Percentiles rank a stretch among this genome's conserved stretches.
Evolutionary conservation across 805 yeast genomes (phyloP).

Genomic region (Saccharomyces cerevisiae): DNA sequence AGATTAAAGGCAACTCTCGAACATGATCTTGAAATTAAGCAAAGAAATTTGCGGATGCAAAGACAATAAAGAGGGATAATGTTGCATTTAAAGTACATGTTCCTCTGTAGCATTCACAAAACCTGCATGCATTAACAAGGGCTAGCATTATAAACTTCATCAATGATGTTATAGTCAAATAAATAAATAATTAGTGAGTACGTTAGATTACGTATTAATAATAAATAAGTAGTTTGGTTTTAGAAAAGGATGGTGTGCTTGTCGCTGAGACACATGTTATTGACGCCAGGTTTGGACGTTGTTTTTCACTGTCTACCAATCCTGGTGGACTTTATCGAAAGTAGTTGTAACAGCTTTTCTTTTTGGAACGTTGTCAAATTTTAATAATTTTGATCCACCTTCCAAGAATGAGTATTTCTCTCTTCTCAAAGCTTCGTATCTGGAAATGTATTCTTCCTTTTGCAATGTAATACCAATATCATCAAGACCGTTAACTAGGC

Average conservation of each 20-base stretch:
- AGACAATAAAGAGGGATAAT: background rate
- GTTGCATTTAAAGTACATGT: background rate
- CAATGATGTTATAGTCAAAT: background rate
- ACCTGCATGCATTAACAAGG: background rate
- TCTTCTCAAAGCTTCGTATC: conserved; percentile 71
- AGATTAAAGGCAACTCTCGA: conserved; percentile 34
- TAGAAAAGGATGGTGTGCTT: background rate
- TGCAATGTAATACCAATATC: conserved; percentile 93
- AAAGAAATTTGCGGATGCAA: background rate
- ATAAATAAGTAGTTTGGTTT: background rate
- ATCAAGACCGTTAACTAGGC: conserved; percentile 88
- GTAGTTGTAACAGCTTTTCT: conserved; percentile 4
- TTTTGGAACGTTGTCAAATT: conserved; percentile 12
- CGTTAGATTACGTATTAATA: background rate
- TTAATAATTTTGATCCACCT: conserved; percentile 66
- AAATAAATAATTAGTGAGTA: background rate
- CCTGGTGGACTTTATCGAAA: conserved; percentile 9
- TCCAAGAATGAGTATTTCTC: conserved; percentile 84
- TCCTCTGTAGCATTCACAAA: too few species aligned
- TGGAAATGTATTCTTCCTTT: conserved; percentile 66
- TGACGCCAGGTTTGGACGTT: background rate
- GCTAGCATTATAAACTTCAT: background rate
- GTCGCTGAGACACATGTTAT: background rate
- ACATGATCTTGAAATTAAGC: background rate
- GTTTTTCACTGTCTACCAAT: conserved; percentile 7